Conservation (phyloP, 192 early-diverging fungal species). For the Rhizoclosmatium sp. region DNA sequence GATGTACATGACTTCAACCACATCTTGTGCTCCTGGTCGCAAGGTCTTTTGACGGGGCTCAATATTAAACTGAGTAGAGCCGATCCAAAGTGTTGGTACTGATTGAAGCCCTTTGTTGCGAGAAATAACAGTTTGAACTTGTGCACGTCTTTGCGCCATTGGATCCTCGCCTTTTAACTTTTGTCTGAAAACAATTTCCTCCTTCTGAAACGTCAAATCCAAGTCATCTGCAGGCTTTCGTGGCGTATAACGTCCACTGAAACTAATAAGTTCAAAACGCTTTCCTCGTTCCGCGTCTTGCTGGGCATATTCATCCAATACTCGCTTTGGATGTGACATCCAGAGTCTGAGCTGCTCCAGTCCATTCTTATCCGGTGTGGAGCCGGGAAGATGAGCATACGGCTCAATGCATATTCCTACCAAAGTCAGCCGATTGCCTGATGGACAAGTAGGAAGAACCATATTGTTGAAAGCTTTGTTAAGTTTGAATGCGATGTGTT, state of each 20-base stretch:
- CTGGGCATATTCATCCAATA: constrained; percentile 60
- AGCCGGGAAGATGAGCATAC: constrained; percentile 47
- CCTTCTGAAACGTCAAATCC: constrained; percentile 49
- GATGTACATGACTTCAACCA: constrained; percentile 57
- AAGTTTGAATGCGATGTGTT: constrained; percentile 45
- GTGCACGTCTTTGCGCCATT: constrained; percentile 36
- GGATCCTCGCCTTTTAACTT: constrained; percentile 7
- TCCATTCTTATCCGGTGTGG: constrained; percentile 59
- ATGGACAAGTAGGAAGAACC: constrained; percentile 42
- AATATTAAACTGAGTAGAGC: constrained; percentile 55
- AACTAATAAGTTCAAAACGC: constrained; percentile 45
- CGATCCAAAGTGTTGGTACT: constrained; percentile 46
- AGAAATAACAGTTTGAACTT: constrained; percentile 28
- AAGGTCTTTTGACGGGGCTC: constrained; percentile 55
- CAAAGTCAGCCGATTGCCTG: constrained; percentile 46
- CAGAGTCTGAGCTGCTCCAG: constrained; percentile 61
- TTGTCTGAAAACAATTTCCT: constrained; percentile 53
- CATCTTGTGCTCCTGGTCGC: constrained; percentile 46
- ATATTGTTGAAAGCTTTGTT: constrained; percentile 40
- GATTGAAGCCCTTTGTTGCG: constrained; percentile 9
- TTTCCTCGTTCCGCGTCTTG: constrained; percentile 46
- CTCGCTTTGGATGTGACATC: constrained; percentile 63
- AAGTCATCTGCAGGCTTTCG: constrained; percentile 30
- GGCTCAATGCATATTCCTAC: constrained; percentile 67
- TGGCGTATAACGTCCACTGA: constrained; percentile 23